Evolutionary conservation across 495 filamentous ascomycete species (phyloP).

Genomic region (Apodospora peruviana): DNA sequence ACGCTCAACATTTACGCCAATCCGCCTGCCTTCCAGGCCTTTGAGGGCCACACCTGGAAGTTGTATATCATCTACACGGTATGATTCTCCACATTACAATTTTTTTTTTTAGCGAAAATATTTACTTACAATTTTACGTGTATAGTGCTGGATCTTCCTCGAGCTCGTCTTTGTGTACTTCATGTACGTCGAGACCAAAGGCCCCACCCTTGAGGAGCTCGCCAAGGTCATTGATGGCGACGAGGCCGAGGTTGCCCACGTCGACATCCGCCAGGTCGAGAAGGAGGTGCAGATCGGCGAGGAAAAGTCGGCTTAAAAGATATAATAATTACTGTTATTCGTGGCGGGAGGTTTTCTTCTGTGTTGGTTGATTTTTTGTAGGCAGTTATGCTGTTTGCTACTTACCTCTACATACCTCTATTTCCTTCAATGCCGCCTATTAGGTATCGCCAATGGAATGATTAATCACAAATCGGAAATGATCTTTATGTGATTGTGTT

Average conservation of each 20-base stretch:
- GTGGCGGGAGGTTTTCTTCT: too few relatives aligned
- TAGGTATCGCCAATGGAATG: too few relatives aligned
- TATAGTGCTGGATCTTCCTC: conserved; percentile 48
- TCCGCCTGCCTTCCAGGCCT: conserved; percentile 51
- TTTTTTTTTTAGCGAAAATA: background rate
- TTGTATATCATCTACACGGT: conserved; percentile 60
- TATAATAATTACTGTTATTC: too few relatives aligned
- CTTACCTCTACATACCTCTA: too few relatives aligned
- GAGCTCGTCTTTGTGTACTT: conserved; percentile 57
- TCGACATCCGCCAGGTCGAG: conserved; percentile 37
- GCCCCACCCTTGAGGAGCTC: conserved; percentile 61
- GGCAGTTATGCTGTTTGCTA: too few relatives aligned
- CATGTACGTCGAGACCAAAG: conserved; percentile 62
- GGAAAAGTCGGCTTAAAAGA: too few relatives aligned
- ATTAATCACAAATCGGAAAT: too few relatives aligned
- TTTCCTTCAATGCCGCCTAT: too few relatives aligned
- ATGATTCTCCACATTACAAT: conserved; percentile 2
- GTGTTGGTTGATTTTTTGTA: too few relatives aligned
- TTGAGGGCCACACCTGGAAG: conserved; percentile 47
- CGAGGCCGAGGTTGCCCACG: conserved; percentile 39
- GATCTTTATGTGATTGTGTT: too few relatives aligned
- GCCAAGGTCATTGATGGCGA: conserved; percentile 57
- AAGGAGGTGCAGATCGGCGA: conserved; percentile 24
- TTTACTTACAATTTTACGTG: background rate
- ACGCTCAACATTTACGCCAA: conserved; percentile 56